Evolutionary conservation across 306 rosid species (phyloP), one percentile per base, ranked within the genome.

Genomic region (Ormosia semicastrata): DNA sequence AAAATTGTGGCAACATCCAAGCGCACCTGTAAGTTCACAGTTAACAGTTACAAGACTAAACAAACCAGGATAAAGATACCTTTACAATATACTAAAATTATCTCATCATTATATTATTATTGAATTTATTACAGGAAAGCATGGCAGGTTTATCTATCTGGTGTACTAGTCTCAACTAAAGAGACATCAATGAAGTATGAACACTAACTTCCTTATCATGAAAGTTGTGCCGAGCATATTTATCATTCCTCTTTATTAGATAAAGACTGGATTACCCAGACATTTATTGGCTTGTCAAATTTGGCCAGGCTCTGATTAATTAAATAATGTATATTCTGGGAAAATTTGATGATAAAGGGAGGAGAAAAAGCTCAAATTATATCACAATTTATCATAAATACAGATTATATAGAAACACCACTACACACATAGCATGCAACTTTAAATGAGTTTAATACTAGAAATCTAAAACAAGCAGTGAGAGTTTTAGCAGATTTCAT

Each of bases 1-100:
- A 93, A 70, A 77, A 90, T 85, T 78, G 98, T 60, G 63, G 99
- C 97, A 84, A 72, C 84, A 87, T 95, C 99, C 98, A 95, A 87
- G 85, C 99, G 98, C 66, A 95, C 95, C 99, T 95, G 81, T 79
- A 83, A 76, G 77, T 76, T 65, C 64, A 70, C 69, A 82, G 67
- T 36, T 70, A 68, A 53, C 5, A 8, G 65, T 71, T 63, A 81
- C 56, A 71, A 33, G 77, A 34, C 49, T 50, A 63, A 69, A 40
- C 60, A 78, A 80, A 57, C 10, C 13, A 83, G 46, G 75, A 9
- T 43, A 43, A 68, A 63, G 67, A 78, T 14, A 80, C 57, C 71
- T 44, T 54, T 30, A 64, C 62, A 32, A 53, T 41, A 64, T 24
- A 60, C 18, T 58, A 52, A 75, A 24, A 47, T 49, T 39, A 71